These are phyloP conservation scores for Megacollybia marginata DNA, from an alignment of 768 basidiomycete genomes.

Conservation along the genomic window DNA sequence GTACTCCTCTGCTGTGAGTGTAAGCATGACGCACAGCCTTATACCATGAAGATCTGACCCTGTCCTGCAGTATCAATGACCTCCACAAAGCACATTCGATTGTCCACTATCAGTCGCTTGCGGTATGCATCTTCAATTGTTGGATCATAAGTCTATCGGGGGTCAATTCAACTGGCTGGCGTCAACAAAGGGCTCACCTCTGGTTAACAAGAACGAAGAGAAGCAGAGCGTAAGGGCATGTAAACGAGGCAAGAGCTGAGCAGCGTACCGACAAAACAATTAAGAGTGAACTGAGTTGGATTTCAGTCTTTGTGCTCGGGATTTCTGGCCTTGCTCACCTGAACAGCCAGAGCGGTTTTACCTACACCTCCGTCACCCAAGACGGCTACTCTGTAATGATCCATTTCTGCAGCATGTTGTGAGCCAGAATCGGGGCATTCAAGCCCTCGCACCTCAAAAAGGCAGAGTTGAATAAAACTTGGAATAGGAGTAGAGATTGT, in stretches of 20 bases:
- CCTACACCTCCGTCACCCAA: constrained; percentile 97
- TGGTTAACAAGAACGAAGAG: constrained; percentile 20
- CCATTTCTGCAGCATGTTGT: constrained; percentile 47
- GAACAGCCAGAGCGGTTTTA: constrained; percentile 93
- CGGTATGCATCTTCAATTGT: constrained; percentile 98
- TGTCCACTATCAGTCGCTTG: constrained; percentile 91
- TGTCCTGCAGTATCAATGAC: constrained; percentile 97
- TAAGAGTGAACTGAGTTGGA: constrained; percentile 73
- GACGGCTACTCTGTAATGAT: constrained; percentile 93
- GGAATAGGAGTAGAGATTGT: constrained; percentile 23
- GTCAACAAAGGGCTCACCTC: constrained; percentile 38
- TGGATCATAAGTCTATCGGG: constrained; percentile 83
- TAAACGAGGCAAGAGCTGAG: constrained; percentile 7
- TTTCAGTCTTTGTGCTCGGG: neutral
- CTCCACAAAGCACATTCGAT: constrained; percentile 92
- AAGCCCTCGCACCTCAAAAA: constrained; percentile 19
- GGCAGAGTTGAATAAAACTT: constrained; percentile 11
- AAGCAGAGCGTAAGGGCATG: constrained; percentile 3
- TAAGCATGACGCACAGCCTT: constrained; percentile 9
- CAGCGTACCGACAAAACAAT: constrained; percentile 88
- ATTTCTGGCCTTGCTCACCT: constrained; percentile 45
- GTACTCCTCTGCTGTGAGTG: constrained; percentile 73
- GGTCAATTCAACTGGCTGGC: constrained; percentile 9
- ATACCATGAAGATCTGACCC: constrained; percentile 45
- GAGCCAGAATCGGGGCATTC: constrained; percentile 11